A percentile compares a stretch with the other conserved stretches of the same genome.
Evolutionary conservation across 164 flowering plant species (phyloP).

Genomic region (Buxus sempervirens): DNA sequence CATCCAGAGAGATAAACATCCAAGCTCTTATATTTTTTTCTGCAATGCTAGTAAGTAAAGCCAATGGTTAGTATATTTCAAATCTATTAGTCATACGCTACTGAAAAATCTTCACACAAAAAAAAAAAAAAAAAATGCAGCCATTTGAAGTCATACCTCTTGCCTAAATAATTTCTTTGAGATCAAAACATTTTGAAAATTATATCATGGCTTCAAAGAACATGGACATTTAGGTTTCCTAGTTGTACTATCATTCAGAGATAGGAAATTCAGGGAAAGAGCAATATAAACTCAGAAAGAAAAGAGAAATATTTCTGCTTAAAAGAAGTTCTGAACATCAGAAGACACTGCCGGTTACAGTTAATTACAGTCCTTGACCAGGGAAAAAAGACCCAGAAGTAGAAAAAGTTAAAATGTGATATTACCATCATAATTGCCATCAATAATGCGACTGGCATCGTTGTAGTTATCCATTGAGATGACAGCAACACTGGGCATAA

Average conservation of each 20-base stretch:
- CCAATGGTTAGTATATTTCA: not conserved
- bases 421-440: constrained; percentile 98
- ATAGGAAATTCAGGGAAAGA: no score
- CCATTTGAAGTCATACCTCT: not conserved
- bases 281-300: no score
- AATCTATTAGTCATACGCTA: not conserved
- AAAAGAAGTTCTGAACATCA: no score
- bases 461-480: constrained; percentile 97
- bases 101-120: not conserved
- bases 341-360: no score
- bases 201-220: not conserved
- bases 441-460: constrained; percentile 84
- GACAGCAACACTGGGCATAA: constrained; percentile 89
- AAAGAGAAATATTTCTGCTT: no score
- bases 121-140: not conserved
- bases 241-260: no score
- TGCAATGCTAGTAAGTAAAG: not conserved
- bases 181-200: no score
- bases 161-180: not conserved
- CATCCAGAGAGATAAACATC: no score
- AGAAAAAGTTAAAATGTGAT: constrained; percentile 9
- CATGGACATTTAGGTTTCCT: not conserved
- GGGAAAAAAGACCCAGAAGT: no score
- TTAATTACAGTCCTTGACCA: no score
- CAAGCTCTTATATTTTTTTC: no score